phyloP scores from a whole-genome alignment of 495 filamentous ascomycete species.

The Talaromyces trachyspermus region DNA sequence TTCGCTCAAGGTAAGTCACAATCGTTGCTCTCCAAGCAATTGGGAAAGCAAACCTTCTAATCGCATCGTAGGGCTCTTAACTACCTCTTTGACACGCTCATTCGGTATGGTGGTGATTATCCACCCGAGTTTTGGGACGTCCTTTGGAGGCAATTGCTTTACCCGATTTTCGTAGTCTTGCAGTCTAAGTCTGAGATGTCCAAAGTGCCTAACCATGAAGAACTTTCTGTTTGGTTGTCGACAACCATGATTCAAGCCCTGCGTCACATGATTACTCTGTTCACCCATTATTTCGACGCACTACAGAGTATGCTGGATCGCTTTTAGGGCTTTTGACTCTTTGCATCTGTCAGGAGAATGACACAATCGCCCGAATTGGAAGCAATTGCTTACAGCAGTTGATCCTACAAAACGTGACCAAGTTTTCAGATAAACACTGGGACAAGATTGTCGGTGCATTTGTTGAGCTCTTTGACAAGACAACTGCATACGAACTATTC shows the following conservation, averaged over 20 bases:
- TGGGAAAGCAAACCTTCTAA: conserved; percentile 1
- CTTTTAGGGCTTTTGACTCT: conserved; percentile 82
- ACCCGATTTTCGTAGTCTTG: conserved; percentile 96
- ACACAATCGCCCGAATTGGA: conserved; percentile 95
- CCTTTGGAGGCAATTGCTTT: conserved; percentile 91
- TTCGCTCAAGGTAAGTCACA: conserved; percentile 58
- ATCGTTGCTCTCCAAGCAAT: background rate
- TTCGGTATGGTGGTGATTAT: conserved; percentile 84
- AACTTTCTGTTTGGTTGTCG: conserved; percentile 96
- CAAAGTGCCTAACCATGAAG: conserved; percentile 87
- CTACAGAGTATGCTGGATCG: conserved; percentile 95
- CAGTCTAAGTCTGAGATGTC: conserved; percentile 94
- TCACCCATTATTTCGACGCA: conserved; percentile 95
- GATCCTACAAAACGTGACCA: conserved; percentile 89
- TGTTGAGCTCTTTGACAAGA: conserved; percentile 88
- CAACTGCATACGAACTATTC: conserved; percentile 90
- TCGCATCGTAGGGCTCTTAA: conserved; percentile 62
- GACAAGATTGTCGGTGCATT: conserved; percentile 88
- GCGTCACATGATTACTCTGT: conserved; percentile 95
- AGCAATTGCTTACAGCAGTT: conserved; percentile 96
- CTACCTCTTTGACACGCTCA: conserved; percentile 91
- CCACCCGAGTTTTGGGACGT: conserved; percentile 97
- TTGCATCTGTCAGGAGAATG: conserved; percentile 98
- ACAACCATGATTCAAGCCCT: conserved; percentile 99
- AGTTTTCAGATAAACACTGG: conserved; percentile 85